Base-by-base conservation (phyloP, 176 grass and related monocot genomes). In the Otatea glauca region DNA sequence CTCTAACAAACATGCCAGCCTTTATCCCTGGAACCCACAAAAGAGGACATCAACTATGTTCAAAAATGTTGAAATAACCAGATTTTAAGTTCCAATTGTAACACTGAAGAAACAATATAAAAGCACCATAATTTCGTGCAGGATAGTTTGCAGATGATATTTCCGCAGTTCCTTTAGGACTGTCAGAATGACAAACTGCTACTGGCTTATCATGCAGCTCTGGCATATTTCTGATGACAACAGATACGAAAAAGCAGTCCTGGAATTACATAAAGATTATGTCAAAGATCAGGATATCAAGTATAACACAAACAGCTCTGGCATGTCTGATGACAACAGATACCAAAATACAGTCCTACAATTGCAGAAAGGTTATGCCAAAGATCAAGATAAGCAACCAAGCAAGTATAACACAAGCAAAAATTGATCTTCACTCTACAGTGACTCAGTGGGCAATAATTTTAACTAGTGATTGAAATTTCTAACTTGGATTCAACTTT, bases 61-160 rank as follows among this genome's bases (percentile, higher is more conserved):
- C 76, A 82, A 50, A 74, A 27, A 23, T 82, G 77, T 66, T 72
- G 20, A 74, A 15, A 77, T 62, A 63, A 79, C 37, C 7, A 88
- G 34, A 82, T 60, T 63, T 70, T 29, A 63, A 81, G 14, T 43
- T 20, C 39, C 11, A 54, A 48, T 34, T 23, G 42, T 72, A 68
- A 58, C n/a, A 61, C 8, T 4, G 32, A 70, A 75, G n/a, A 73
- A 90, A 86, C 1, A 42, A 42, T 42, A 84, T 55, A 85, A 74
- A 66, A 38, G 80, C 27, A 98, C 96, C 96, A 85, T 93, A 95
- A 66, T 81, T 84, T 78, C 93, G 78, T 65, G 96, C 93, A 39
- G 91, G 91, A 95, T 98, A 98, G 65, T 95, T 98, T 86, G 96
- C 92, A 59, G 96, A 90, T 45, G 96, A 98, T 90, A 98, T 95